Evolutionary conservation across 495 filamentous ascomycete species (phyloP), one percentile per base, ranked within the genome.

Genomic region (Thermothielavioides terrestris): DNA sequence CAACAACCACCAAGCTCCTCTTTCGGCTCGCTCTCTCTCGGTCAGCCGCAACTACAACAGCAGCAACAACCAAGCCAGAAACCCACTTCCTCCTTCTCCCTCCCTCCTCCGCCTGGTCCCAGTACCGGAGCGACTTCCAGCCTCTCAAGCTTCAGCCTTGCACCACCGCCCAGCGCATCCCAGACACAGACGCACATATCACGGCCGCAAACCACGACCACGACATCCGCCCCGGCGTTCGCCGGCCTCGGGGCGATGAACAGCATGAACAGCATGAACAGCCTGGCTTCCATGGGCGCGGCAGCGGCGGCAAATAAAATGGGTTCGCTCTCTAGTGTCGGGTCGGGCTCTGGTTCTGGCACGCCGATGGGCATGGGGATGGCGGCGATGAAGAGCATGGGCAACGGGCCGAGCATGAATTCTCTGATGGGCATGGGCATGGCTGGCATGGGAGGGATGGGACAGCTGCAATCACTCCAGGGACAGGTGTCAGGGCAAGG

Each of bases 31-130:
- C 58, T 76, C 56, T 70, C 63, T 6, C 55, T 73, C 11, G 53
- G 60, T 40, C 64, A 59, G n/a, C n/a, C n/a, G n/a, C n/a, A n/a
- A n/a, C n/a, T n/a, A 58, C 64, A 58, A 38, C 63, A 57, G n/a
- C 53, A 46, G 25, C 38, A 47, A 34, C 54, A 52, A 41, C 49
- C 27, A 30, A 30, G 15, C 26, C 36, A 41, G 32, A 38, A 39
- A 32, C 34, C 17, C 46, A 18, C 62, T 0, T 71, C 72, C 1
- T 70, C 70, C 3, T 77, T 77, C 47, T 72, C 74, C 4, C 62
- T 77, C 0, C 69, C 76, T 0, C 75, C 76, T 1, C 76, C 75
- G 3, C 63, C 69, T 0, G 50, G 49, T 3, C 53, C 50, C 14
- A 42, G 36, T 15, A 42, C 31, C 9, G 48, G 40, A 11, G 44